phyloP scores from a whole-genome alignment of 2,329 filamentous ascomycete genomes.

The Penicillium sp. region DNA sequence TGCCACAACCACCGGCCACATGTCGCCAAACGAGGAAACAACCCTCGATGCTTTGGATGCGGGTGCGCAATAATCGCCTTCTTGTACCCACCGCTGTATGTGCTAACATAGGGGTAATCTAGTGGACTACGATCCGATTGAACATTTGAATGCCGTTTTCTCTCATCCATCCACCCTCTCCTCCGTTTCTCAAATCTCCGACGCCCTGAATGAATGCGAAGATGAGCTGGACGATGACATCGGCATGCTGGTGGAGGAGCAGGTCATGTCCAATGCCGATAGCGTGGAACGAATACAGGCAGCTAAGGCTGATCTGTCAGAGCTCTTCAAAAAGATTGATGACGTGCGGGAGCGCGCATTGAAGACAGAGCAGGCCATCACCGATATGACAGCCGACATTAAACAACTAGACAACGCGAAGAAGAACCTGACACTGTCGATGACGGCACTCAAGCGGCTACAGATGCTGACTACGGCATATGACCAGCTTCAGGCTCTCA shows the following conservation, averaged over 20 bases:
- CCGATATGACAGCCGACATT: constrained; percentile 98
- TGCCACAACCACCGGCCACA: constrained; percentile 34
- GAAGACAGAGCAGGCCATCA: constrained; percentile 92
- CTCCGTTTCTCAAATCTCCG: constrained; percentile 72
- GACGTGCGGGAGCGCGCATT: constrained; percentile 84
- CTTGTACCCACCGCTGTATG: constrained; percentile 4
- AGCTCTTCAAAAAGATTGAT: constrained; percentile 92
- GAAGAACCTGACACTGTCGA: constrained; percentile 90
- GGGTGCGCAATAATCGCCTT: constrained; percentile 34
- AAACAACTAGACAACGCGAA: constrained; percentile 96
- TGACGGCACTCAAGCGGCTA: constrained; percentile 94
- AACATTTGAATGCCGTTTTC: constrained; percentile 92
- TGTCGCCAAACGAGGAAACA: constrained; percentile 40
- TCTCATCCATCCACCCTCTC: constrained; percentile 81
- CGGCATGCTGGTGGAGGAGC: constrained; percentile 65
- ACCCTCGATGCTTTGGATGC: constrained; percentile 45
- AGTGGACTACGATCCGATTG: constrained; percentile 88
- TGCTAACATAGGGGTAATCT: constrained; percentile 4
- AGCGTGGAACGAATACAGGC: constrained; percentile 88
- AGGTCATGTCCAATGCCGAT: constrained; percentile 81
- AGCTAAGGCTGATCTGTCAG: constrained; percentile 83
- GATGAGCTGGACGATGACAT: constrained; percentile 81
- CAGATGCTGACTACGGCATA: constrained; percentile 99
- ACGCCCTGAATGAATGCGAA: constrained; percentile 70
- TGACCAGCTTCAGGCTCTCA: constrained; percentile 82